Base-by-base conservation (phyloP, 1,284 basidiomycete species). In the Ustilago lituana region DNA sequence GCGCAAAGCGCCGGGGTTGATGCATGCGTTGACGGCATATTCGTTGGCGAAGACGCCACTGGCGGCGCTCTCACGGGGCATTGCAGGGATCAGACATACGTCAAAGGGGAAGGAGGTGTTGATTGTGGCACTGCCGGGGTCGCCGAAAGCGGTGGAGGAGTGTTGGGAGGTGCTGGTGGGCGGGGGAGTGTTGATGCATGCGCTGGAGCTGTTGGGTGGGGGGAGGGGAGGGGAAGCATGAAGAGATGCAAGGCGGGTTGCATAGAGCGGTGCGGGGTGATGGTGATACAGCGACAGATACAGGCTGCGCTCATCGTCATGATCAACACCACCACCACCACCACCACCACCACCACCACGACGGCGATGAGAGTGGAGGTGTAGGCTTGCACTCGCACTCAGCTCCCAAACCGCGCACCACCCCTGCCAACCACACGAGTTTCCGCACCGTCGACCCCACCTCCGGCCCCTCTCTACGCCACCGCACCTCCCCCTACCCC, bases 81-180 rank as follows among this genome's bases (percentile, higher is more conserved):
- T 93, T 14, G 91, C 90, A 2, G 92, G 92, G 0, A 89, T 90
- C 7, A 40, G 74, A 4, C 54, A 39, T 37, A 20, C 17, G 1
- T 6, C n/a, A 5, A 20, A 33, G 0, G 24, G 20, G 1, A 23
- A 38, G 6, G 86, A 86, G 31, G 89, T 89, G 0, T 85, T 94
- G 15, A 84, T 94, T 24, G 85, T 91, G 17, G 91, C 90, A 0
- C 87, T 94, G 9, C 93, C 93, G 0, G 92, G 92, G 1, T 91
- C 90, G 69, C 86, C 89, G 20, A 93, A 91, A 74, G 92, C 91
- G 2, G 92, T 93, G 23, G 88, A 85, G 60, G 92, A 94, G 78
- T 91, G 89, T 73, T 77, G 92, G 56, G 86, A 87, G 5, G 86
- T 87, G 1, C 83, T 94, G 27, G 82, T 93, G 5, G 78, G 82